These are phyloP conservation scores for Penicillium antarcticum DNA, from an alignment of 495 filamentous ascomycete species.

Conservation along the genomic window DNA sequence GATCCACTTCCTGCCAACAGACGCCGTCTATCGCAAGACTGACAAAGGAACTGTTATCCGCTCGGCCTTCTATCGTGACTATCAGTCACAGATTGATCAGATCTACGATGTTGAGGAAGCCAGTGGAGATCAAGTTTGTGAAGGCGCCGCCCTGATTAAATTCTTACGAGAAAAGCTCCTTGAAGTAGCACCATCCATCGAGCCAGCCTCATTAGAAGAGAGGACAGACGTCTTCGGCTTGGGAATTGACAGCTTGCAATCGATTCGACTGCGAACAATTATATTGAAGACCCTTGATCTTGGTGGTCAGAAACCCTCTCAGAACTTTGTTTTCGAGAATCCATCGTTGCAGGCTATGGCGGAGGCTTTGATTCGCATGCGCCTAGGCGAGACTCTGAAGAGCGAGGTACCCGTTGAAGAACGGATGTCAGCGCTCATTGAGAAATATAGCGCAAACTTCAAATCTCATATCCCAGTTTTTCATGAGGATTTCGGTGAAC, in stretches of 20 bases:
- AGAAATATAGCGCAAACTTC: constrained; percentile 29
- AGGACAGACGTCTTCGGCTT: constrained; percentile 43
- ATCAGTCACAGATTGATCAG: constrained; percentile 38
- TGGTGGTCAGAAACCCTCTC: constrained; percentile 30
- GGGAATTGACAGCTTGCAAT: constrained; percentile 50
- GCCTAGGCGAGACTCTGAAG: constrained; percentile 6
- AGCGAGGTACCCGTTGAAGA: constrained; percentile 18
- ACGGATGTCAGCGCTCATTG: constrained; percentile 22
- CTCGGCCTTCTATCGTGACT: constrained; percentile 43
- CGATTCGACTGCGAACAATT: constrained; percentile 37
- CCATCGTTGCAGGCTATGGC: constrained; percentile 30
- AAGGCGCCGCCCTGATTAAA: constrained; percentile 11
- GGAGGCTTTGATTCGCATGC: constrained; percentile 8
- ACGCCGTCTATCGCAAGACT: constrained; percentile 40
- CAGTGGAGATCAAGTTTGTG: constrained; percentile 3
- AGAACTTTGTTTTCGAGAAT: constrained; percentile 41
- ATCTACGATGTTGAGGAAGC: constrained; percentile 33
- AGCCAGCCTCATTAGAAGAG: constrained; percentile 9
- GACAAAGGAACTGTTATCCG: constrained; percentile 54
- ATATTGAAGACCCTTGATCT: constrained; percentile 28
- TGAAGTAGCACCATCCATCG: constrained; percentile 9
- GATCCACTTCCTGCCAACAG: constrained; percentile 37
- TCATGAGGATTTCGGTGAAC: constrained; percentile 11
- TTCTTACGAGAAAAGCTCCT: constrained; percentile 20
- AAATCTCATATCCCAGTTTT: constrained; percentile 26